A percentile compares a stretch with the other conserved stretches of the same genome.
Evolutionary conservation across 2,329 filamentous ascomycete genomes (phyloP).

Genomic region (Rachicladosporium sp.): DNA sequence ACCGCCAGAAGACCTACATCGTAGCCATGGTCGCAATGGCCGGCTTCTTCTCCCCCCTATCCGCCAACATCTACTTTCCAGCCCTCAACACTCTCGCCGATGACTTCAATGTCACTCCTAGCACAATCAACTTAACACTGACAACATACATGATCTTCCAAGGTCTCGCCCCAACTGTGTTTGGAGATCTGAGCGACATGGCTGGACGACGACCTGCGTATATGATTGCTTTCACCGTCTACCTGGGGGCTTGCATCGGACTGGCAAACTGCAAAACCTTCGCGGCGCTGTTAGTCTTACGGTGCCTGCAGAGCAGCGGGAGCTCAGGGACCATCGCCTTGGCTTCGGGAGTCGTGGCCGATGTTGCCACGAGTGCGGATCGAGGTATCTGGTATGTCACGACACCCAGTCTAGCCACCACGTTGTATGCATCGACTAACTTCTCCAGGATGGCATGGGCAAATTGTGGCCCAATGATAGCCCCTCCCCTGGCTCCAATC

Average conservation of each 20-base stretch:
- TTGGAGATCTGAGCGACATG: conserved; percentile 19
- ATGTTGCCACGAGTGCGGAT: conserved; percentile 56
- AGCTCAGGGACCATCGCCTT: conserved; percentile 60
- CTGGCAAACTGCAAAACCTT: conserved; percentile 24
- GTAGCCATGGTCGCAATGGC: conserved; percentile 39
- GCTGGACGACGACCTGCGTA: conserved; percentile 23
- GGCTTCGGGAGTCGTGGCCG: conserved; percentile 58
- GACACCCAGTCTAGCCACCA: no score
- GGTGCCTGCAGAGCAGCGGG: conserved; percentile 51
- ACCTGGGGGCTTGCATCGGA: conserved; percentile 23
- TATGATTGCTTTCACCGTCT: conserved; percentile 21
- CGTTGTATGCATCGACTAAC: conserved; percentile 54
- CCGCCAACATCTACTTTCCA: conserved; percentile 29
- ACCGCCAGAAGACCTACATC: conserved; percentile 32
- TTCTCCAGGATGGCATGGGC: conserved; percentile 35
- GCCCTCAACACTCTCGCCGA: conserved; percentile 24
- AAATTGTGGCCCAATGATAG: conserved; percentile 26
- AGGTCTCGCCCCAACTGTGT: conserved; percentile 22
- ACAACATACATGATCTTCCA: conserved; percentile 35
- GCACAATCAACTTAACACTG: conserved; percentile 38
- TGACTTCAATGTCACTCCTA: conserved; percentile 29
- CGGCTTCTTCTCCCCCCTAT: conserved; percentile 28
- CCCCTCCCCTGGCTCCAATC: conserved; percentile 43
- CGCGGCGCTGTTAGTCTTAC: conserved; percentile 43
- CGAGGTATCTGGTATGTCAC: conserved; percentile 35